phyloP scores from a whole-genome alignment of 768 basidiomycete genomes.

The Gloeostereum incarnatum region DNA sequence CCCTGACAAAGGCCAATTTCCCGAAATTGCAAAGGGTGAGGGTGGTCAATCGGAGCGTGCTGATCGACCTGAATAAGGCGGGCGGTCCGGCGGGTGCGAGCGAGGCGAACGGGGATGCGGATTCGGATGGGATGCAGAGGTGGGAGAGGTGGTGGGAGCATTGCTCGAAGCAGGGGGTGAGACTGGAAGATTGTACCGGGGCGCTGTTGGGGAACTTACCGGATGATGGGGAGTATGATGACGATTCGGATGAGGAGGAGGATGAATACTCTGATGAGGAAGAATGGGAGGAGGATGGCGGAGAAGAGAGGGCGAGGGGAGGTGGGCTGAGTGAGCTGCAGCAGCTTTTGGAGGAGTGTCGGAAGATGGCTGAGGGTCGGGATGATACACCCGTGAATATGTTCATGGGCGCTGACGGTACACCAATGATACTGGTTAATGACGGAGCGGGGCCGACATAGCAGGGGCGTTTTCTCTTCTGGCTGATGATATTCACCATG shows the following conservation, averaged over 20 bases:
- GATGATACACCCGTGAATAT: constrained; percentile 1
- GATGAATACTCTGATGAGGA: constrained; percentile 22
- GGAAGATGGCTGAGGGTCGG: constrained; percentile 5
- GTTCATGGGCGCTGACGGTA: too few species aligned
- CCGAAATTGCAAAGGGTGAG: constrained; percentile 53
- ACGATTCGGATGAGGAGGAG: constrained; percentile 16
- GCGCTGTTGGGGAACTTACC: constrained; percentile 45
- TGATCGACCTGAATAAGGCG: constrained; percentile 46
- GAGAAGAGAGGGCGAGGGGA: constrained; percentile 21
- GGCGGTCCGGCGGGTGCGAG: constrained; percentile 35
- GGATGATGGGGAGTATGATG: constrained; percentile 19
- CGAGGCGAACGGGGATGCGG: constrained; percentile 7
- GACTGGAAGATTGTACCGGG: constrained; percentile 74
- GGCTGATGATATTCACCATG: too few species aligned
- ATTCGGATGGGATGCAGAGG: constrained; percentile 25
- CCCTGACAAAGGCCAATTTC: constrained; percentile 45
- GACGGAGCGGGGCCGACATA: too few species aligned
- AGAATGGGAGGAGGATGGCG: constrained; percentile 13
- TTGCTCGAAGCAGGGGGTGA: constrained; percentile 37
- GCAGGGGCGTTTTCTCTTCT: too few species aligned
- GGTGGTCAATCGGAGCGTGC: constrained; percentile 42
- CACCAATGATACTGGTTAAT: too few species aligned
- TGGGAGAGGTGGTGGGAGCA: constrained; percentile 67
- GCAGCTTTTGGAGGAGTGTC: constrained; percentile 5
- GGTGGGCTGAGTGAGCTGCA: constrained; percentile 9